Base-by-base conservation (phyloP, 257 asterid species). In the Oldenlandia corymbosa region DNA sequence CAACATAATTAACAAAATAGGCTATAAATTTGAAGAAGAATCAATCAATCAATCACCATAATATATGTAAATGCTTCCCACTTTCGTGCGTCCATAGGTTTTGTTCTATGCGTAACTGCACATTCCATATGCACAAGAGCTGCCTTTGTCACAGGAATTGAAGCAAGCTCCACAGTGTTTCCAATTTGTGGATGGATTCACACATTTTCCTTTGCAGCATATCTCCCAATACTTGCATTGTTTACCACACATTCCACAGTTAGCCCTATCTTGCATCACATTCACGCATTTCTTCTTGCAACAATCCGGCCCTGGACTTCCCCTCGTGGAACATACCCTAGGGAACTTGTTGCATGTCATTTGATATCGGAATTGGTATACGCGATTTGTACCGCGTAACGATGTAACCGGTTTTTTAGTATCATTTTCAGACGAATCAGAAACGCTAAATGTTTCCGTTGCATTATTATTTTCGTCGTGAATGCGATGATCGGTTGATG, bases 161-260 rank as follows among this genome's bases (percentile, higher is more conserved):
- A 66, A 49, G 72, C 95, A 88, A 9, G 83, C 84, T 16, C 96
- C 96, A 54, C 95, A 88, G 27, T 88, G 73, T n/a, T 70, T 79
- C 61, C 68, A 67, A 70, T 80, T 48, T 1, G 58, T 54, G 51
- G 53, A 64, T 5, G 87, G 78, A 57, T 80, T 88, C 1, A 84
- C 71, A 37, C 95, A 88, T 63, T 77, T 71, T 7, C 95, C 96
- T 30, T 62, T 65, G 80, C 96, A 88, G 64, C 96, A 88, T 10
- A 75, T 73, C 79, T 87, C 86, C 5, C 70, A 58, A 34, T 51
- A 78, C 54, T 67, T 81, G 73, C 96, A 88, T 57, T 58, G 81
- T 13, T 66, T 47, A 7, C 94, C 96, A 62, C 94, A 88, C 68
- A 3, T 75, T 1, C 96, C 96, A 51, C 96, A 88, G 20, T 85